These are phyloP conservation scores for Pilatotrama ljubarskyi DNA, from an alignment of 768 basidiomycete genomes.

Conservation along the genomic window DNA sequence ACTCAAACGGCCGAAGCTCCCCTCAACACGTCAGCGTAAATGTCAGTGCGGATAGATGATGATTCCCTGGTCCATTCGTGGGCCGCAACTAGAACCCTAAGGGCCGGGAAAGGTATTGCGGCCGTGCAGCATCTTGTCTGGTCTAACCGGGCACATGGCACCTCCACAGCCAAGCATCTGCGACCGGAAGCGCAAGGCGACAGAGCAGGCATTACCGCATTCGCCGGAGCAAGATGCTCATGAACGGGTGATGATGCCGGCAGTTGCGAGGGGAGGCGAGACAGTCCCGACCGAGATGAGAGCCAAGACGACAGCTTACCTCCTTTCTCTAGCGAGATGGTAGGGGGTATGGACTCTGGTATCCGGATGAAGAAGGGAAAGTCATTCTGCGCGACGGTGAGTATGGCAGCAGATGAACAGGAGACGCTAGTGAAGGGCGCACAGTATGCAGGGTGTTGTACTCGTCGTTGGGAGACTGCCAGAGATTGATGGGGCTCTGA, in stretches of 20 bases:
- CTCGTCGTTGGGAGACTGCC: constrained; percentile 72
- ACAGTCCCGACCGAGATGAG: background rate
- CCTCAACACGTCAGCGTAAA: background rate
- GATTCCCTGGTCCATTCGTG: background rate
- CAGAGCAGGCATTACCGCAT: background rate
- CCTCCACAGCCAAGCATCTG: too few species aligned
- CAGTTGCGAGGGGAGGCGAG: background rate
- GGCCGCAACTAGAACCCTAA: too few species aligned
- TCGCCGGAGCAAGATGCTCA: background rate
- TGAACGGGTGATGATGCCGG: background rate
- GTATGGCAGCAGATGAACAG: background rate
- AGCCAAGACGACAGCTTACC: constrained; percentile 41
- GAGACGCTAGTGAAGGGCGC: constrained; percentile 21
- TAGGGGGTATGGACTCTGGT: constrained; percentile 90
- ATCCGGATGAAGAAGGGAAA: constrained; percentile 89
- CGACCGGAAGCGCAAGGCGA: too few species aligned
- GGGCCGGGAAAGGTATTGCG: too few species aligned
- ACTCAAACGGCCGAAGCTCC: background rate
- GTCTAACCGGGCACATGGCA: too few species aligned
- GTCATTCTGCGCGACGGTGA: constrained; percentile 59
- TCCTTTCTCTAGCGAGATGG: constrained; percentile 73
- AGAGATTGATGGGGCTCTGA: constrained; percentile 77
- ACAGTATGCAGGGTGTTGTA: constrained; percentile 71
- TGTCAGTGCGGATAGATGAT: background rate
- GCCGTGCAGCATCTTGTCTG: too few species aligned